Evolutionary conservation across 176 grass and related monocot species (phyloP).

Genomic region (Eleusine indica): DNA sequence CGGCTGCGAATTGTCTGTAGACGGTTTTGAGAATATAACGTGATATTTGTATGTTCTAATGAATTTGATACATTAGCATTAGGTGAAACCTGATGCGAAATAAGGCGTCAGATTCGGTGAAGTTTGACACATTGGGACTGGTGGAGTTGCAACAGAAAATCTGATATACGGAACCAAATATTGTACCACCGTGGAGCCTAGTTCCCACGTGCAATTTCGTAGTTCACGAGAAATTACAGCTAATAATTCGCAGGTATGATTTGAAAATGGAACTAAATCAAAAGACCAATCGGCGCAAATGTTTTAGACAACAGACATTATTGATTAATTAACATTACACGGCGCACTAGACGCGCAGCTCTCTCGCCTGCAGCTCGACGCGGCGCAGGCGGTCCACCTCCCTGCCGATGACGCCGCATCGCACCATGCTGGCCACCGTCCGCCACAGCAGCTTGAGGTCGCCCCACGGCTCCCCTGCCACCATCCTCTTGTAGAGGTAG

Average conservation of each 20-base stretch:
- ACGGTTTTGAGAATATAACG: too few relatives aligned
- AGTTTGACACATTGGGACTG: too few relatives aligned
- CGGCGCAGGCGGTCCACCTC: slow-evolving; percentile 66
- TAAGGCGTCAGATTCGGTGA: too few relatives aligned
- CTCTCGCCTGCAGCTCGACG: slow-evolving; percentile 34
- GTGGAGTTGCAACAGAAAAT: too few relatives aligned
- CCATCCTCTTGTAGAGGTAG: slow-evolving; percentile 94
- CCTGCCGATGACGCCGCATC: slow-evolving; percentile 63
- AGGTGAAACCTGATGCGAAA: too few relatives aligned
- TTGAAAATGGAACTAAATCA: background rate
- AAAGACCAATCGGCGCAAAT: background rate
- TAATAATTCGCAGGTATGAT: background rate
- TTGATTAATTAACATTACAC: background rate
- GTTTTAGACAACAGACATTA: background rate
- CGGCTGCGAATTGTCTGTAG: too few relatives aligned
- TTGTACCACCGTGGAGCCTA: too few relatives aligned
- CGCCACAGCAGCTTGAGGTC: slow-evolving; percentile 75
- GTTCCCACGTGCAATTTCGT: too few relatives aligned
- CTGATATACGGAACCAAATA: too few relatives aligned
- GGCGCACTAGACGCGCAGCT: background rate
- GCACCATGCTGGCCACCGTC: slow-evolving; percentile 58
- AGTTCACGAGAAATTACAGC: too few relatives aligned
- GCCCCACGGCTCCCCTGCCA: slow-evolving; percentile 43
- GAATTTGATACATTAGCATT: too few relatives aligned
- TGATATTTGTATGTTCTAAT: too few relatives aligned